These are phyloP conservation scores for Stenogyne calaminthoides DNA, from an alignment of 305 asterid species.

Conservation along the genomic window DNA sequence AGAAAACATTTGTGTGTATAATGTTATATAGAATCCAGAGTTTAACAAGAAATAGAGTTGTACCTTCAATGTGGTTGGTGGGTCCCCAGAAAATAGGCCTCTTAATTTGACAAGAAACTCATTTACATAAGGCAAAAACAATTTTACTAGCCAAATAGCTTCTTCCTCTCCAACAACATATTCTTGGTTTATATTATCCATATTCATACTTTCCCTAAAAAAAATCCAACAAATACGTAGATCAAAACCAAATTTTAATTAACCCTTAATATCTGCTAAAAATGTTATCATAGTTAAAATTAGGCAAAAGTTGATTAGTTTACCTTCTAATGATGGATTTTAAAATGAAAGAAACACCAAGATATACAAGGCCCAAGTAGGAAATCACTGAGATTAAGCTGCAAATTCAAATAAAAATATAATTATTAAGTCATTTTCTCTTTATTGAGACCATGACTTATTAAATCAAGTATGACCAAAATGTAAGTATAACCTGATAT, in stretches of 20 bases:
- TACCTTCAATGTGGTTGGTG: constrained; percentile 89
- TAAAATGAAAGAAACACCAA: constrained; percentile 53
- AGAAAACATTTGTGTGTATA: not conserved
- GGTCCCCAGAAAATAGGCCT: constrained; percentile 95
- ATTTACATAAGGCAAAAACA: constrained; percentile 68
- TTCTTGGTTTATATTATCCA: constrained; percentile 38
- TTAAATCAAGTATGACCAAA: not conserved
- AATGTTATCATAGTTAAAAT: not conserved
- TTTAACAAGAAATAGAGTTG: not conserved
- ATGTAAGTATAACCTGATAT: constrained; percentile 57
- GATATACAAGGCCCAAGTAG: constrained; percentile 58
- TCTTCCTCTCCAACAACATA: constrained; percentile 85
- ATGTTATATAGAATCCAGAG: too few relatives aligned
- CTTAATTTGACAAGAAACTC: constrained; percentile 67
- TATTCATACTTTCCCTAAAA: constrained; percentile 28
- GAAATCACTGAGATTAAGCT: constrained; percentile 69
- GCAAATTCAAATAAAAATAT: constrained; percentile 24
- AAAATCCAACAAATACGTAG: not conserved
- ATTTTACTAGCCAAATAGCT: constrained; percentile 63
- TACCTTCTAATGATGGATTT: constrained; percentile 59
- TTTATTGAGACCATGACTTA: not conserved
- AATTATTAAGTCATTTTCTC: not conserved
- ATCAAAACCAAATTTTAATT: not conserved
- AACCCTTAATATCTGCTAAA: not conserved
- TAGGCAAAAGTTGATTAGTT: not conserved